Evolutionary conservation across 768 basidiomycete genomes (phyloP).

Genomic region (Suillus discolor): DNA sequence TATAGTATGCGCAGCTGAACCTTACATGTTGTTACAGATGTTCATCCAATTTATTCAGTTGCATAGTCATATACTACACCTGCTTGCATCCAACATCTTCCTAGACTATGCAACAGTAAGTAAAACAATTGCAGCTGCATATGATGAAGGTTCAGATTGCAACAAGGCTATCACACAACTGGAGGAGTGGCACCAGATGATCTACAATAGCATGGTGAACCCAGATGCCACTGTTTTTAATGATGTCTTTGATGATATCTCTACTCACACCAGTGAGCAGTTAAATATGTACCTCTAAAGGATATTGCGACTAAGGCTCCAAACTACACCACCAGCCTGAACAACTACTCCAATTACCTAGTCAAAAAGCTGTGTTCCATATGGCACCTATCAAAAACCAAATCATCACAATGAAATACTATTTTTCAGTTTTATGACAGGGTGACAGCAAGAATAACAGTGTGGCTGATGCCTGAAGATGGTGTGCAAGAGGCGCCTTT

Average conservation of each 20-base stretch:
- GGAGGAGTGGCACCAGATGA: background rate
- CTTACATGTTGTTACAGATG: background rate
- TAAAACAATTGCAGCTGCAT: background rate
- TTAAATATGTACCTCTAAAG: background rate
- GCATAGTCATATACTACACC: background rate
- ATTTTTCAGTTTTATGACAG: background rate
- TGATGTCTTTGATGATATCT: background rate
- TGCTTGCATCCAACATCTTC: background rate
- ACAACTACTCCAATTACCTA: background rate
- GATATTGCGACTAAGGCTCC: background rate
- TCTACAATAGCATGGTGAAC: background rate
- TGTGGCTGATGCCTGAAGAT: background rate
- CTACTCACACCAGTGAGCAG: background rate
- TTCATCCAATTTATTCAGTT: background rate
- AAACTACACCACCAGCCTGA: background rate
- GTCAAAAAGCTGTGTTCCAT: background rate
- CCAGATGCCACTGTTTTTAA: background rate
- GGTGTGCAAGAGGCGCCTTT: background rate
- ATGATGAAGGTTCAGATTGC: background rate
- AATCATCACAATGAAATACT: background rate
- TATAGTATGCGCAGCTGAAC: background rate
- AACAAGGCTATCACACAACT: background rate
- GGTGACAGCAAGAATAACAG: background rate
- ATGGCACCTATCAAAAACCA: background rate
- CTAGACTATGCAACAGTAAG: background rate